These are phyloP conservation scores for Angophora floribunda DNA, from an alignment of 345 rosid genomes.

Conservation along the genomic window DNA sequence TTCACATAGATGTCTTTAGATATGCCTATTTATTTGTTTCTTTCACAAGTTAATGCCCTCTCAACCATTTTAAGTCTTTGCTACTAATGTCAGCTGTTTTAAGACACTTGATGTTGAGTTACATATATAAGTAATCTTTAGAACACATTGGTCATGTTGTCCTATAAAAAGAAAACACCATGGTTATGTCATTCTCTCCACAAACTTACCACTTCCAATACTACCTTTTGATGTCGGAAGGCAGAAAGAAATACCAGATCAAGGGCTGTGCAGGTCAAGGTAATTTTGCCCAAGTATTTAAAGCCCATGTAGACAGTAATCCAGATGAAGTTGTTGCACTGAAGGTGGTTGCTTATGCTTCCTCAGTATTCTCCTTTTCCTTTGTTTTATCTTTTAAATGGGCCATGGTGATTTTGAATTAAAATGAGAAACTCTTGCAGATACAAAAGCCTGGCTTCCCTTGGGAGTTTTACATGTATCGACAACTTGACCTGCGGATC, in stretches of 20 bases:
- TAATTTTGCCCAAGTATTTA: conserved; percentile 86
- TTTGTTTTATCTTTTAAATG: background rate
- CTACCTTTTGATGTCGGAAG: conserved; percentile 18
- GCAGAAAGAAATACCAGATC: conserved; percentile 85
- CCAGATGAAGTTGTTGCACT: conserved; percentile 83
- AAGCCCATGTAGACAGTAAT: conserved; percentile 50
- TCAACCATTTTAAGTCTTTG: background rate
- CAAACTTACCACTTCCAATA: background rate
- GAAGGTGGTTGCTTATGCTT: conserved; percentile 34
- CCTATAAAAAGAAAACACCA: background rate
- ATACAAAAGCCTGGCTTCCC: conserved; percentile 91
- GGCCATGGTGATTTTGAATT: background rate
- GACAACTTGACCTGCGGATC: conserved; percentile 81
- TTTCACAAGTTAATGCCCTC: background rate
- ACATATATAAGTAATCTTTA: background rate
- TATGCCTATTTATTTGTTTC: background rate
- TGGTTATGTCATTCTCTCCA: background rate
- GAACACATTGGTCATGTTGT: background rate
- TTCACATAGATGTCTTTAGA: background rate
- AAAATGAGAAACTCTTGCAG: conserved; percentile 26
- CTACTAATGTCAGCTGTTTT: background rate
- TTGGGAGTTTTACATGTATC: conserved; percentile 96
- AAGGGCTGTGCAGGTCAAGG: conserved; percentile 98
- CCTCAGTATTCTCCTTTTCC: background rate
- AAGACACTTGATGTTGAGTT: background rate